Evolutionary conservation across 495 filamentous ascomycete species (phyloP), one percentile per base, ranked within the genome.

Genomic region (Xeromyces bisporus): DNA sequence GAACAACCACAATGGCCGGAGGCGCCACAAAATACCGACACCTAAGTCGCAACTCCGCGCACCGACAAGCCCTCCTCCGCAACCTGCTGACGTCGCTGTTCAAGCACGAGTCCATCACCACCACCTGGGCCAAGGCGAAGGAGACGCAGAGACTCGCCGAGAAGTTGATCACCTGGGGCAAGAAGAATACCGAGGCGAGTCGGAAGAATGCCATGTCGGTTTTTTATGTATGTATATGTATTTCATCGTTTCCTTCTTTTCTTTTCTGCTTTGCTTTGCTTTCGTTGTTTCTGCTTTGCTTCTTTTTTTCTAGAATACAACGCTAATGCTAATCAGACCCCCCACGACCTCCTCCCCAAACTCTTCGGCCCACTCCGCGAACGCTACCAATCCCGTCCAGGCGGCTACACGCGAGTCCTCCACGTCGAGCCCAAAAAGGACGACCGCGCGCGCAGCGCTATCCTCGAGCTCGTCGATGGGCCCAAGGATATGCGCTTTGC

Each of bases 41-140:
- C 54, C 64, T 97, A 23, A 69, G 69, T 55, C 85, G 87, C 45
- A 69, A 60, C 21, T 89, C 81, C 17, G 58, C 89, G 18, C 89
- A 94, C 48, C 73, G 89, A 47, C 72, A 87, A 58, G 86, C 89
- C 33, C 71, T 97, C 38, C 79, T 97, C 35, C 84, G 89, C 40
- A 96, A 96, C 56, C 67, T 97, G 26, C 83, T 96, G 46, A 92
- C 85, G 36, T 87, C 84, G n/a, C 78, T 97, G 34, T 73, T 97
- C 63, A 64, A 77, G 47, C 72, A 93, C 52, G 89, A 97, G 59
- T 71, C 78, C 32, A 92, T 97, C 62, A 73, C 71, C 28, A 97
- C 89, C 15, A 93, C 89, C 58, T 94, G 77, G 73, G 71, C 72
- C 51, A 96, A 94, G 60, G 89, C 89, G 18, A 97, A 96, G 55